Evolutionary conservation across 2,329 filamentous ascomycete species (phyloP).

Genomic region (Alternaria viburni): DNA sequence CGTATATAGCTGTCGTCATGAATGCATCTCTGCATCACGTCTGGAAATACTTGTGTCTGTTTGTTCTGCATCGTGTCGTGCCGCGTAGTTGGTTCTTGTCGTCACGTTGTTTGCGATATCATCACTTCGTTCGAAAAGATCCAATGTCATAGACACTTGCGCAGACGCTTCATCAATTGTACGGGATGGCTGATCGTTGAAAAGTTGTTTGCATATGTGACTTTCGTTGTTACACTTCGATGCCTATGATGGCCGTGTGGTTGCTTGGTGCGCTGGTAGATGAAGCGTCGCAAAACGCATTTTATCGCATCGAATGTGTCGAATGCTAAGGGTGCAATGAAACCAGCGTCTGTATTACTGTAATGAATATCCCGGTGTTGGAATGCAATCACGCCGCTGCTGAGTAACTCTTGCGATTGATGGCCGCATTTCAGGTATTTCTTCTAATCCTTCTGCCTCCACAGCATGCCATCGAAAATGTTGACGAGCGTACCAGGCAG

Average conservation of each 20-base stretch:
- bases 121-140: not conserved
- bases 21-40: not conserved
- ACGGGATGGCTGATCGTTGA: not conserved
- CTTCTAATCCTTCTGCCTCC: not conserved
- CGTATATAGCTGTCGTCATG: conserved; percentile 7
- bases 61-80: not conserved
- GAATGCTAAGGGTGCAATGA: not conserved
- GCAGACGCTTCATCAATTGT: not conserved
- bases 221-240: not conserved
- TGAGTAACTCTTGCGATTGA: not conserved
- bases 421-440: not conserved
- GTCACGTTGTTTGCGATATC: not conserved
- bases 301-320: not conserved
- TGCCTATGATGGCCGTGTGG: not conserved
- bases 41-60: not conserved
- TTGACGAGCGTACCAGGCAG: not conserved
- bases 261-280: not conserved
- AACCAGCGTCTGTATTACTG: not conserved
- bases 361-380: not conserved
- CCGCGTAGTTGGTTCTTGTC: not conserved
- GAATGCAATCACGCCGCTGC: not conserved
- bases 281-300: no score
- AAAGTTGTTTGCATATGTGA: not conserved
- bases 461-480: not conserved
- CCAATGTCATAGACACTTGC: not conserved